Evolutionary conservation across 2,329 filamentous ascomycete species (phyloP), one percentile per base, ranked within the genome.

Genomic region (Verticillium klebahnii): DNA sequence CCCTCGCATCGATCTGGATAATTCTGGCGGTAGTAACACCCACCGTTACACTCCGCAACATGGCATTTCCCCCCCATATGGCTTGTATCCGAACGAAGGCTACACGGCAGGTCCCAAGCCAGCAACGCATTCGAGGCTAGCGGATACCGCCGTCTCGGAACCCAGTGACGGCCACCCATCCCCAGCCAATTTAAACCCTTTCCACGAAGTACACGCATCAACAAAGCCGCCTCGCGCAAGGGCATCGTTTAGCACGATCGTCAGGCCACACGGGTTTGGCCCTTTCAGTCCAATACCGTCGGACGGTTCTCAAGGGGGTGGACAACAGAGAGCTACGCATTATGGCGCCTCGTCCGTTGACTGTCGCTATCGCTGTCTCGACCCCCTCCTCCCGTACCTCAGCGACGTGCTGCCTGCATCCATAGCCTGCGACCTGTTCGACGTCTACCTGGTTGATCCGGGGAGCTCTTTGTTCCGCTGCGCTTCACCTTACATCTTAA

Each of bases 401-500:
- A 63, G 71, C 25, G 70, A 73, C 54, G 75, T 78, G 56, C 70
- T 82, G 52, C 71, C 75, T 2, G 70, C 73, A 2, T 72, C 73
- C 2, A 70, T 80, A 2, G 80, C 80, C 0, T 80, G 77, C 59
- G 76, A 82, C 31, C 72, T 83, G 14, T 71, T 83, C 2, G 80
- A 82, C 57, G 73, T 80, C 1, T 83, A 79, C 64, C 74, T 83
- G 62, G 76, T 75, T 12, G 78, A 80, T 31, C 75, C 78, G 0
- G 77, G 76, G 3, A 78, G 72, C 60, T 78, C 77, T 3, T 68
- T 79, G 0, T 79, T 80, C 62, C 74, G 76, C 15, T 76, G 73
- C 40, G 75, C 77, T 0, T 82, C 79, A 4, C 80, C 80, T 0
- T 82, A 82, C 62, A 76, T 82, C 17, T 70, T 82, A 23, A 79